These are phyloP conservation scores for Acer campestre DNA, from an alignment of 345 rosid species.

Conservation along the genomic window DNA sequence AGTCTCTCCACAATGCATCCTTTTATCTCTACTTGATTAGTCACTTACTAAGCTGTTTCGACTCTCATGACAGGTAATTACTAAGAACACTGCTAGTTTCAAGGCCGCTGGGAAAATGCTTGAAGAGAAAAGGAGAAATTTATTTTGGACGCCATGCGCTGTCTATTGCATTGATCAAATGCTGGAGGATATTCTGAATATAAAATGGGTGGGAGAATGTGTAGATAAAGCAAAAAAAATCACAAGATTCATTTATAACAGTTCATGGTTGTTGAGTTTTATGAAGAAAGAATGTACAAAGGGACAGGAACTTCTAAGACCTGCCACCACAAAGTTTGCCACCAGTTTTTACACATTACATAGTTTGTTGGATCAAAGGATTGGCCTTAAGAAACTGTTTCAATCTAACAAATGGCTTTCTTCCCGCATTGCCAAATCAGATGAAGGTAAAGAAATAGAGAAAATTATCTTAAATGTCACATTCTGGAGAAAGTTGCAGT, in stretches of 20 bases:
- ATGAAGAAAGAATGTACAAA: slow-evolving; percentile 69
- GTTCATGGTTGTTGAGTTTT: slow-evolving; percentile 54
- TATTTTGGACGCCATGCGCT: slow-evolving; percentile 87
- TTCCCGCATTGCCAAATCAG: slow-evolving; percentile 50
- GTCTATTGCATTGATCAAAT: slow-evolving; percentile 57
- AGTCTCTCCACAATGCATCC: slow-evolving; percentile 3
- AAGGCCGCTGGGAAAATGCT: slow-evolving; percentile 79
- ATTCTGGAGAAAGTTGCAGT: slow-evolving; percentile 78
- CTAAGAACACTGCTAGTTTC: slow-evolving; percentile 50
- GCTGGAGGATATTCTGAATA: slow-evolving; percentile 66
- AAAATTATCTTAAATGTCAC: slow-evolving; percentile 51
- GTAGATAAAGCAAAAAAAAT: slow-evolving; percentile 58
- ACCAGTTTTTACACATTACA: slow-evolving; percentile 61
- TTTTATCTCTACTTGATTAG: slow-evolving; percentile 16
- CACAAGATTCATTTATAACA: slow-evolving; percentile 65
- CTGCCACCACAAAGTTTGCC: slow-evolving; percentile 44
- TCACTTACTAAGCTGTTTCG: slow-evolving; percentile 12
- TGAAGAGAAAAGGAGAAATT: slow-evolving; percentile 69
- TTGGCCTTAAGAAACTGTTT: slow-evolving; percentile 63
- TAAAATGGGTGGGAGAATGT: slow-evolving; percentile 66
- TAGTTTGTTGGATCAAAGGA: slow-evolving; percentile 59
- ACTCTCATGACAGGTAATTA: slow-evolving; percentile 49
- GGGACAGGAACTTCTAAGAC: slow-evolving; percentile 73
- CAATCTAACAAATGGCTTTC: slow-evolving; percentile 71
- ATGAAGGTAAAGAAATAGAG: slow-evolving; percentile 69